phyloP scores from a whole-genome alignment of 2,329 filamentous ascomycete species.

The Clonostachys rosea region DNA sequence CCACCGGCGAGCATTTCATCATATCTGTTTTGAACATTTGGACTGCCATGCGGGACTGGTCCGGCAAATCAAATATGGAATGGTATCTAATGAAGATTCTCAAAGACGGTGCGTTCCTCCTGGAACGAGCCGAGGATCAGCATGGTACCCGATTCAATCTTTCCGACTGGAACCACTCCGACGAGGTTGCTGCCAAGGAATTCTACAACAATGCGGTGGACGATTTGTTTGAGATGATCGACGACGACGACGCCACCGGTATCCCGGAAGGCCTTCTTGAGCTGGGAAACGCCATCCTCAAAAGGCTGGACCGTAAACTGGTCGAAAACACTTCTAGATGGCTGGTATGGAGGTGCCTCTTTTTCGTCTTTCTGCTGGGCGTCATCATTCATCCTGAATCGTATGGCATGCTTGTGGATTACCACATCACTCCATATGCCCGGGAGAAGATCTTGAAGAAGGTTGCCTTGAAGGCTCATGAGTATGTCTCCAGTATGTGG shows the following conservation, averaged over 20 bases:
- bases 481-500: slow-evolving; percentile 75
- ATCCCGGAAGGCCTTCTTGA: slow-evolving; percentile 83
- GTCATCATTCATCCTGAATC: slow-evolving; percentile 87
- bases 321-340: slow-evolving; percentile 75
- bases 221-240: slow-evolving; percentile 79
- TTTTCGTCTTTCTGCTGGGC: slow-evolving; percentile 79
- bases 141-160: slow-evolving; percentile 67
- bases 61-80: slow-evolving; percentile 83
- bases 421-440: slow-evolving; percentile 88
- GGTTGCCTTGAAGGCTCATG: slow-evolving; percentile 75
- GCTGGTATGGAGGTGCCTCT: slow-evolving; percentile 88
- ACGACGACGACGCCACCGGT: slow-evolving; percentile 77
- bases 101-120: slow-evolving; percentile 84
- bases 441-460: slow-evolving; percentile 77
- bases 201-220: slow-evolving; percentile 83
- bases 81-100: slow-evolving; percentile 93
- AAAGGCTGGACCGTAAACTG: slow-evolving; percentile 67
- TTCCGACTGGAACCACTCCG: slow-evolving; percentile 69
- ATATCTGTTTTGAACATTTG: slow-evolving; percentile 83
- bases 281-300: slow-evolving; percentile 78
- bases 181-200: slow-evolving; percentile 77
- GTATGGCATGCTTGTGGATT: slow-evolving; percentile 74
- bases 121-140: slow-evolving; percentile 81
- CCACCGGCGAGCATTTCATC: slow-evolving; percentile 74
- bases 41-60: slow-evolving; percentile 84